Evolutionary conservation across 805 yeast species (phyloP).

Genomic region (Ascoidea rubescens): DNA sequence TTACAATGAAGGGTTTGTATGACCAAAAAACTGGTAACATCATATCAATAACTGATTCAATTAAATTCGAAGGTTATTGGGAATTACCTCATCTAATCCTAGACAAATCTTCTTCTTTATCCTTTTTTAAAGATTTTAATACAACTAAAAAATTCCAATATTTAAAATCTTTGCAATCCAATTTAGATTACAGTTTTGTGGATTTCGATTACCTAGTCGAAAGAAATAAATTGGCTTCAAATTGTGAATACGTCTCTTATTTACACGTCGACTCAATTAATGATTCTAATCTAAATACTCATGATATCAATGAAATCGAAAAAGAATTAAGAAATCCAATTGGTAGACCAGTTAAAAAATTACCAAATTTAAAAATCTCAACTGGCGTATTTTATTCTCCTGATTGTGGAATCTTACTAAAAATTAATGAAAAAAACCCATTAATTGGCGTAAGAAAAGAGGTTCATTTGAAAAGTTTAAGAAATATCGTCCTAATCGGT

Average conservation of each 20-base stretch:
- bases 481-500: conserved; percentile 29
- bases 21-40: conserved; percentile 55
- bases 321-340: conserved; percentile 56
- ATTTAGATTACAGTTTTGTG: not conserved
- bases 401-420: conserved; percentile 61
- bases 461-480: conserved; percentile 19
- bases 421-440: conserved; percentile 26
- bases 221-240: conserved; percentile 14
- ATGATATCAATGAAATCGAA: conserved; percentile 50
- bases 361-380: conserved; percentile 43
- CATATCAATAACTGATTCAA: conserved; percentile 42
- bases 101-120: conserved; percentile 14
- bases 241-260: conserved; percentile 62
- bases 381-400: conserved; percentile 69
- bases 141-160: conserved; percentile 25
- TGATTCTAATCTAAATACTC: conserved; percentile 27
- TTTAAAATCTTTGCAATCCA: not conserved
- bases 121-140: conserved; percentile 22
- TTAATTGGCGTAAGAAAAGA: conserved; percentile 12
- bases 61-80: conserved; percentile 47
- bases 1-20: conserved; percentile 47
- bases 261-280: conserved; percentile 47
- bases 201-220: not conserved
- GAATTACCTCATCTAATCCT: conserved; percentile 44
- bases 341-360: conserved; percentile 57